These are phyloP conservation scores for Prunus fruticosa DNA, from an alignment of 306 rosid genomes.

Conservation along the genomic window DNA sequence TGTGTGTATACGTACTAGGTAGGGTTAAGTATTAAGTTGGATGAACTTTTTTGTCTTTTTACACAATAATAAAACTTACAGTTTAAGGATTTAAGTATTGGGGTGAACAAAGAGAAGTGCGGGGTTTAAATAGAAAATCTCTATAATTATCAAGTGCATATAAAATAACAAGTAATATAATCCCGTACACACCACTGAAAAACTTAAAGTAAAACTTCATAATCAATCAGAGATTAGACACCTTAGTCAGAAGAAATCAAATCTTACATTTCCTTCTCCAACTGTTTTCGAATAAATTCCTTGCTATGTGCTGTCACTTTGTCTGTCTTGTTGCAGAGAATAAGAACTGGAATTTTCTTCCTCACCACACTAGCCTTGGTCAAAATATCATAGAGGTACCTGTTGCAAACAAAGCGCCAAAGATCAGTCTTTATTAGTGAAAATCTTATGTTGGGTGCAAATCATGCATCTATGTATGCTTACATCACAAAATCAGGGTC, in stretches of 20 bases:
- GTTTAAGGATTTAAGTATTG: too few relatives aligned
- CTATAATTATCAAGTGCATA: background rate
- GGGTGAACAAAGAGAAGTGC: too few relatives aligned
- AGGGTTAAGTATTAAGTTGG: too few relatives aligned
- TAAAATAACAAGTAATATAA: background rate
- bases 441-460: background rate
- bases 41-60: too few relatives aligned
- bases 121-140: too few relatives aligned
- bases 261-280: constrained; percentile 93
- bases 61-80: too few relatives aligned
- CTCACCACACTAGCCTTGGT: constrained; percentile 84
- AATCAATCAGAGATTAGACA: constrained; percentile 14
- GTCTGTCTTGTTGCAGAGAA: constrained; percentile 93
- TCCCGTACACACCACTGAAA: background rate
- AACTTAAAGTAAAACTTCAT: background rate
- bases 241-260: constrained; percentile 5
- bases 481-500: background rate
- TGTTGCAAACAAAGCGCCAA: constrained; percentile 18
- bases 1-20: too few relatives aligned
- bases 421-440: constrained; percentile 15
- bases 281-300: constrained; percentile 80
- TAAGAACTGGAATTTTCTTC: constrained; percentile 82
- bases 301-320: constrained; percentile 93
- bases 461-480: background rate
- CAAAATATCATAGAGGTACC: constrained; percentile 88